These are phyloP conservation scores for Globomyces pollinis-pini DNA, from an alignment of 192 early-diverging fungal genomes.

Conservation along the genomic window DNA sequence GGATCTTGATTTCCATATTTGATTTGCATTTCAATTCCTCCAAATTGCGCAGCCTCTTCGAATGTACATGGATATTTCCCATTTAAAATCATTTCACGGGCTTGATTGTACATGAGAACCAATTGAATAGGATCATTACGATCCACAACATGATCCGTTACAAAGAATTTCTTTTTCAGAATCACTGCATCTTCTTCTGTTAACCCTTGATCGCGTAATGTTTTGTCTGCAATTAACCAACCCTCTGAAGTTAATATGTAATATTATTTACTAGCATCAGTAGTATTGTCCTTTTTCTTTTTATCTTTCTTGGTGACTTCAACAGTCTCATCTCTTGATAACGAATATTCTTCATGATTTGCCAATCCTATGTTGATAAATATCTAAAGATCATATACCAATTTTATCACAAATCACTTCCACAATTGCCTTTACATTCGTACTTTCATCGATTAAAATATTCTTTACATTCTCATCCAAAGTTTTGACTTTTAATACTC, in stretches of 20 bases:
- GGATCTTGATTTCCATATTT: constrained; percentile 50
- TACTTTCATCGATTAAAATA: constrained; percentile 46
- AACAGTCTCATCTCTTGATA: constrained; percentile 20
- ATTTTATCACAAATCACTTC: constrained; percentile 46
- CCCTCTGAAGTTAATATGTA: constrained; percentile 11
- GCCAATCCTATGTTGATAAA: constrained; percentile 38
- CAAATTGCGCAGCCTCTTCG: constrained; percentile 51
- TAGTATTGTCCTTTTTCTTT: constrained; percentile 19
- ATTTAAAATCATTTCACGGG: constrained; percentile 39
- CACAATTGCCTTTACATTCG: constrained; percentile 31
- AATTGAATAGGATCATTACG: constrained; percentile 53
- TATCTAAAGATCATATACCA: constrained; percentile 16
- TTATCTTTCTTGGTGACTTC: constrained; percentile 1
- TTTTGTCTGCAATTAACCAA: constrained; percentile 49
- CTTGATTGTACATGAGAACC: constrained; percentile 48
- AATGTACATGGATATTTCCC: constrained; percentile 48
- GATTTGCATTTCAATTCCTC: constrained; percentile 45
- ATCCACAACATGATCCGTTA: constrained; percentile 52
- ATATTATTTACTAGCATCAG: constrained; percentile 10
- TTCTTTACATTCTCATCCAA: constrained; percentile 47
- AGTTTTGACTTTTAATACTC: constrained; percentile 40
- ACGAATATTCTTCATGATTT: constrained; percentile 54
- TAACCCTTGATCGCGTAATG: constrained; percentile 46
- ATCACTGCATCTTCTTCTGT: constrained; percentile 35
- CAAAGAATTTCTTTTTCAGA: constrained; percentile 59